Evolutionary conservation across 2,329 filamentous ascomycete species (phyloP).

Genomic region (Botrytis fragariae): DNA sequence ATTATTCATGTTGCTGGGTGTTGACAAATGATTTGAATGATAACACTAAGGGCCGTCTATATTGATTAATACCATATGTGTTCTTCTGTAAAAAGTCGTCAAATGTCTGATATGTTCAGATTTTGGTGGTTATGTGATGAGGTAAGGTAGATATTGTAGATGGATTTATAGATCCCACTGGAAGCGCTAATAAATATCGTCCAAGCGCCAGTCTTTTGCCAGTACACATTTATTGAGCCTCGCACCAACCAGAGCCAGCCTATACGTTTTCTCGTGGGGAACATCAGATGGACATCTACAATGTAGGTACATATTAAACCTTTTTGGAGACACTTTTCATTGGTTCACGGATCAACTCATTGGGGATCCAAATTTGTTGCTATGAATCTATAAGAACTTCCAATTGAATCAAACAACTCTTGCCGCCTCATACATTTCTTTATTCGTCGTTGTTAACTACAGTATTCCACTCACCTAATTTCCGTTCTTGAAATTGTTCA

Average conservation of each 20-base stretch:
- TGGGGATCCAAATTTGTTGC: neutral
- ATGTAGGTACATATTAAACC: neutral
- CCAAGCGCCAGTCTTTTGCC: neutral
- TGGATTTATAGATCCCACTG: neutral
- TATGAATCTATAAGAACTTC: neutral
- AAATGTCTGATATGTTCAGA: neutral
- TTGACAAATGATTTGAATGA: neutral
- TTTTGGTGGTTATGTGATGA: neutral
- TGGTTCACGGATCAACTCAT: neutral
- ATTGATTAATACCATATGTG: neutral
- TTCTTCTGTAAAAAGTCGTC: neutral
- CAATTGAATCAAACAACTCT: neutral
- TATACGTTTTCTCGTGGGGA: conserved; percentile 4
- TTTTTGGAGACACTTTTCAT: neutral
- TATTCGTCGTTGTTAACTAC: neutral
- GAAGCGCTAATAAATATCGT: neutral
- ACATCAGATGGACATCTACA: neutral
- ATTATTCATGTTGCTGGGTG: conserved; percentile 32
- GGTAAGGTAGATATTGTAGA: neutral
- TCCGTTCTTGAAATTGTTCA: neutral
- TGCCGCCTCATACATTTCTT: neutral
- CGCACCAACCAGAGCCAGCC: neutral
- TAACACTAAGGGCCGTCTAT: neutral
- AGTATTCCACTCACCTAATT: neutral
- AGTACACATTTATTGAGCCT: neutral